phyloP scores from a whole-genome alignment of 2,329 filamentous ascomycete genomes.

The Venturia carpophila region DNA sequence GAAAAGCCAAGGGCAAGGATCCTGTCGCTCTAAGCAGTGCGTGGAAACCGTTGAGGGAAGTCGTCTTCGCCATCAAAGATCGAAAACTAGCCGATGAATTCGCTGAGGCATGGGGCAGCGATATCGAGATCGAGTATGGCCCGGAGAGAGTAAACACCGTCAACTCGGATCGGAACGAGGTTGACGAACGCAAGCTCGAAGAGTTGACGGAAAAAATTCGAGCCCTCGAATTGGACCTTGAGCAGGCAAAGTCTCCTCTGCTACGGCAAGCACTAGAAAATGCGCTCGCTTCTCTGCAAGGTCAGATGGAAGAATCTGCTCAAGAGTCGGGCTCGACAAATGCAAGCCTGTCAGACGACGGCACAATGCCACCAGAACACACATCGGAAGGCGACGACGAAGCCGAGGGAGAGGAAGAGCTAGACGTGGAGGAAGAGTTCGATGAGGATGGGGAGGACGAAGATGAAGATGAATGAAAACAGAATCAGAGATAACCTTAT shows the following conservation, averaged over 20 bases:
- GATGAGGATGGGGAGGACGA: not conserved
- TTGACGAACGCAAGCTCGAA: constrained; percentile 23
- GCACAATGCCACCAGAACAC: not conserved
- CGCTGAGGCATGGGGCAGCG: constrained; percentile 40
- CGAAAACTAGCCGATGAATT: constrained; percentile 46
- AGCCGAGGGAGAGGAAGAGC: not conserved
- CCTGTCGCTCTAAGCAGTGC: constrained; percentile 23
- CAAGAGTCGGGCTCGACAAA: not conserved
- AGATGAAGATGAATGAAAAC: not conserved
- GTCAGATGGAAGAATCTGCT: constrained; percentile 23
- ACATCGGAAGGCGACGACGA: not conserved
- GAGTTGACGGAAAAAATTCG: constrained; percentile 30
- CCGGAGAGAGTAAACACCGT: constrained; percentile 19
- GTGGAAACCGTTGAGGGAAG: constrained; percentile 43
- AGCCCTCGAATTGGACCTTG: constrained; percentile 31
- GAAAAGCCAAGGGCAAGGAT: constrained; percentile 15
- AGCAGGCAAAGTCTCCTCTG: constrained; percentile 29
- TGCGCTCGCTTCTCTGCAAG: constrained; percentile 28
- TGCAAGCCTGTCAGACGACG: not conserved
- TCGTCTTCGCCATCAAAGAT: constrained; percentile 54
- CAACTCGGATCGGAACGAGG: constrained; percentile 24
- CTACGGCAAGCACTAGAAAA: constrained; percentile 27
- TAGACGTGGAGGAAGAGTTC: not conserved
- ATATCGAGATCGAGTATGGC: constrained; percentile 33
- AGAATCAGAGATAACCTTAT: not conserved